Percentiles rank a stretch among this genome's conserved stretches.
Evolutionary conservation across 257 asterid genomes (phyloP).

Genomic region (Leptodermis oblonga): DNA sequence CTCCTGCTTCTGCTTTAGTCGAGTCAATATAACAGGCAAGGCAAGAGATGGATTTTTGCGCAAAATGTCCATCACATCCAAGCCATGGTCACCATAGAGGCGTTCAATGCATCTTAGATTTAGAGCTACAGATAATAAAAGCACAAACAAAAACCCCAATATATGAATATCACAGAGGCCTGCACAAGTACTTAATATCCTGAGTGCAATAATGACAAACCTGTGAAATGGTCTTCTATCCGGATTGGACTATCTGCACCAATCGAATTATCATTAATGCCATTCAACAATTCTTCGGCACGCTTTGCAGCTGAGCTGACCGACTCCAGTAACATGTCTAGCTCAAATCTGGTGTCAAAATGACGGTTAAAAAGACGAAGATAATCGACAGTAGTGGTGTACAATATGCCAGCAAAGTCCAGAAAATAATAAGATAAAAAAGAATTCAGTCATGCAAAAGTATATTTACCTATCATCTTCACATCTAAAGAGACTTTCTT

Average conservation of each 20-base stretch:
- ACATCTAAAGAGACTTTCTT: constrained; percentile 95
- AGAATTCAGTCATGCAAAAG: neutral
- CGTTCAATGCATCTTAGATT: constrained; percentile 95
- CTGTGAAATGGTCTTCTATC: constrained; percentile 87
- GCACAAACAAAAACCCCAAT: constrained; percentile 11
- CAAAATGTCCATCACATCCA: constrained; percentile 86
- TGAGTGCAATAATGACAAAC: constrained; percentile 34
- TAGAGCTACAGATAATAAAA: constrained; percentile 48
- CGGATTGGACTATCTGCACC: constrained; percentile 56
- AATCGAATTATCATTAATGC: constrained; percentile 51
- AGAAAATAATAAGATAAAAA: neutral
- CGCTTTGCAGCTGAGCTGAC: constrained; percentile 78
- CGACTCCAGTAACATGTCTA: constrained; percentile 93
- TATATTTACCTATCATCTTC: constrained; percentile 85
- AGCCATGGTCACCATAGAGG: constrained; percentile 97
- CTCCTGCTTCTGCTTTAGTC: constrained; percentile 96
- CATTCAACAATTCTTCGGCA: constrained; percentile 72
- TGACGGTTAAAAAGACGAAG: constrained; percentile 7
- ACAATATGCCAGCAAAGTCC: neutral
- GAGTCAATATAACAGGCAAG: constrained; percentile 79
- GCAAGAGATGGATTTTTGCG: constrained; percentile 76
- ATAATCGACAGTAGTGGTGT: neutral
- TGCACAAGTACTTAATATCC: constrained; percentile 5
- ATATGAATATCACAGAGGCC: neutral
- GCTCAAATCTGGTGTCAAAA: constrained; percentile 66